Base-by-base conservation (phyloP, 805 yeast genomes). In the Yarrowia sp. region DNA sequence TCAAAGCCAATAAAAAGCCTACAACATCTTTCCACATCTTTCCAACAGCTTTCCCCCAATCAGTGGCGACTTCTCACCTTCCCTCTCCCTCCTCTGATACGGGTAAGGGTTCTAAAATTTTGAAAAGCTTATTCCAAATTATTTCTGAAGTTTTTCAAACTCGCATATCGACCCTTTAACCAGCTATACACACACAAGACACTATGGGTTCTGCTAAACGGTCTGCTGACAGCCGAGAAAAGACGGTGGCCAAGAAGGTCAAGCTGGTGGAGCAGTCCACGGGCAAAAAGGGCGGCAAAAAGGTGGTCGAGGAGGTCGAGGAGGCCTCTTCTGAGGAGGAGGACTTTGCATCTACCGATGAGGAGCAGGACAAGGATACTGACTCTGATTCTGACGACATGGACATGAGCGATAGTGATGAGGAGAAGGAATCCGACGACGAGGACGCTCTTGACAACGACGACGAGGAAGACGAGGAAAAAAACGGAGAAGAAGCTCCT, bases 391-490 rank as follows among this genome's bases (percentile, higher is more conserved):
- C 51, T 30, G 66, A 58, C 26, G 46, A 33, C 44, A 41, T 33
- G 41, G 63, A 41, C 24, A 58, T 41, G 51, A 41, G 51, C 32
- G 63, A 58, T 38, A 22, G 63, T 21, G 66, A 59, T 19, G 67
- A 64, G 17, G 67, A 64, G 33, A 33, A 33, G 32, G 69, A 66
- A 7, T 28, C 16, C 17, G 69, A 68, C 4, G 66, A 56, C 35
- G 66, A 59, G 5, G 74, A 69, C 9, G 73, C 66, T 11, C 58
- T 51, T 22, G 58, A 51, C 16, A 40, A 35, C 6, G 58, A 51
- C 21, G 58, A 22, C 6, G 58, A 28, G 12, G 69, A 70, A 22
- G 81, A 75, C 9, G 71, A 68, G 16, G 73, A 68, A 11, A 78
- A 74, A 14, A 74, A 43, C 21, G 48, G 48, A 24, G 48, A 70